Evolutionary conservation across 2,329 filamentous ascomycete genomes (phyloP).

Genomic region (Xylaria multiplex): DNA sequence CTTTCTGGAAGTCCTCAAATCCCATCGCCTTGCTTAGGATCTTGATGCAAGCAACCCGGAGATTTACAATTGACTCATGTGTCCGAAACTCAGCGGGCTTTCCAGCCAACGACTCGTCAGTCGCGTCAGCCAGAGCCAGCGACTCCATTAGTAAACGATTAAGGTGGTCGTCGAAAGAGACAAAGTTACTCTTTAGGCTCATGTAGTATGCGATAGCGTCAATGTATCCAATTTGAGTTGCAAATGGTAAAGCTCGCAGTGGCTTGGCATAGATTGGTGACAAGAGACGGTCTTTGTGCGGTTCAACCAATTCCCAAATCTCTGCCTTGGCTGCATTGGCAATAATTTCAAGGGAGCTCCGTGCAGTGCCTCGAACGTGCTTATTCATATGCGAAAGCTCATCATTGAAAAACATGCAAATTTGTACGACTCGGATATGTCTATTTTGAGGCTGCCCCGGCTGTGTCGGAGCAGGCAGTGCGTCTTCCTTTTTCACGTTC

Average conservation of each 20-base stretch:
- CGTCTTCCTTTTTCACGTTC: slow-evolving; percentile 81
- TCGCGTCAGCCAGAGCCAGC: slow-evolving; percentile 90
- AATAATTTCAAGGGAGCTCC: slow-evolving; percentile 81
- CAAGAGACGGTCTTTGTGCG: slow-evolving; percentile 90
- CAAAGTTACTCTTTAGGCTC: slow-evolving; percentile 85
- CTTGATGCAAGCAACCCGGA: slow-evolving; percentile 92
- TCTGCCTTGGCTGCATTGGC: slow-evolving; percentile 80
- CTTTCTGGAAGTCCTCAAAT: slow-evolving; percentile 89
- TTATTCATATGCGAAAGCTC: slow-evolving; percentile 97
- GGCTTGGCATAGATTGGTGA: slow-evolving; percentile 95
- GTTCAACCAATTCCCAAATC: slow-evolving; percentile 87
- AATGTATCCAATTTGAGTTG: slow-evolving; percentile 97
- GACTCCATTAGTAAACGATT: slow-evolving; percentile 94
- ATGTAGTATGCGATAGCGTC: slow-evolving; percentile 97
- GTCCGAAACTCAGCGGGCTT: slow-evolving; percentile 95
- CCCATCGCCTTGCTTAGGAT: slow-evolving; percentile 92
- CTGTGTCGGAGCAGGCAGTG: slow-evolving; percentile 55
- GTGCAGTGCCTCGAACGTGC: slow-evolving; percentile 89
- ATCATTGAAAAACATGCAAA: slow-evolving; percentile 86
- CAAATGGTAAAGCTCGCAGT: slow-evolving; percentile 88
- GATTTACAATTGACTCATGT: slow-evolving; percentile 90
- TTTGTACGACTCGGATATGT: slow-evolving; percentile 72
- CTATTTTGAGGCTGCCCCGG: slow-evolving; percentile 60
- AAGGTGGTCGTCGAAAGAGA: slow-evolving; percentile 90
- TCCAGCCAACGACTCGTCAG: slow-evolving; percentile 89